Evolutionary conservation across 352 stramenopile genomes (phyloP).

Genomic region (Bremia lactucae): DNA sequence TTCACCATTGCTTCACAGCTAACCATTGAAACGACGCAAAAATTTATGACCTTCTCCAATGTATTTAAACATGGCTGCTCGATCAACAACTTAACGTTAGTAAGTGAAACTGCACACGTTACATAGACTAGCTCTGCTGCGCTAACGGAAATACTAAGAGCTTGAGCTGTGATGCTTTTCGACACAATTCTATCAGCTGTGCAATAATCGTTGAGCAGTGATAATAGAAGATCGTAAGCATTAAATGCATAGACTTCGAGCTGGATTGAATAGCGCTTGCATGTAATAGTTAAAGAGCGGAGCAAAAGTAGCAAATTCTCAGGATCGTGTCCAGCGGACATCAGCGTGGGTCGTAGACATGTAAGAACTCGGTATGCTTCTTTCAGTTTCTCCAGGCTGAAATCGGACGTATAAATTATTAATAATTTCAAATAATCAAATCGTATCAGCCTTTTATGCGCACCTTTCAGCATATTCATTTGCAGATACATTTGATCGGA

Average conservation of each 20-base stretch:
- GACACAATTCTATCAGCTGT: conserved; percentile 31
- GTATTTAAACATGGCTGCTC: conserved; percentile 29
- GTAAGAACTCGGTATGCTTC: conserved; percentile 64
- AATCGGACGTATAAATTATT: not conserved
- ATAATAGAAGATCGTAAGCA: conserved; percentile 49
- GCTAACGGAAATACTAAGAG: conserved; percentile 45
- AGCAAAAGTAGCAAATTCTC: conserved; percentile 61
- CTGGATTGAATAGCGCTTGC: conserved; percentile 40
- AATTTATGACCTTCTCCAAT: conserved; percentile 60
- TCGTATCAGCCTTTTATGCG: not conserved
- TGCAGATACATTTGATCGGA: conserved; percentile 14
- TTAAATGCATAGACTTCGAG: conserved; percentile 60
- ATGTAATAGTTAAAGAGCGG: conserved; percentile 52
- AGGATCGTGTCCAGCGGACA: conserved; percentile 60
- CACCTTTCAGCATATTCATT: conserved; percentile 38
- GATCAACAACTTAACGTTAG: conserved; percentile 49
- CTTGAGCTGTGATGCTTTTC: conserved; percentile 36
- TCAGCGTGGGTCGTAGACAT: conserved; percentile 47
- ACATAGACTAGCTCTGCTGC: conserved; percentile 58
- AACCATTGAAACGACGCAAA: conserved; percentile 52
- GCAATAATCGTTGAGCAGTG: conserved; percentile 48
- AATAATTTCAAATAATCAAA: not conserved
- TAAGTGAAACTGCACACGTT: conserved; percentile 46
- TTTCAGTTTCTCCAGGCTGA: conserved; percentile 31
- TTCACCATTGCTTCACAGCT: conserved; percentile 22